phyloP scores from a whole-genome alignment of 78 protist genomes.

The Cavenderia fasciculata region DNA sequence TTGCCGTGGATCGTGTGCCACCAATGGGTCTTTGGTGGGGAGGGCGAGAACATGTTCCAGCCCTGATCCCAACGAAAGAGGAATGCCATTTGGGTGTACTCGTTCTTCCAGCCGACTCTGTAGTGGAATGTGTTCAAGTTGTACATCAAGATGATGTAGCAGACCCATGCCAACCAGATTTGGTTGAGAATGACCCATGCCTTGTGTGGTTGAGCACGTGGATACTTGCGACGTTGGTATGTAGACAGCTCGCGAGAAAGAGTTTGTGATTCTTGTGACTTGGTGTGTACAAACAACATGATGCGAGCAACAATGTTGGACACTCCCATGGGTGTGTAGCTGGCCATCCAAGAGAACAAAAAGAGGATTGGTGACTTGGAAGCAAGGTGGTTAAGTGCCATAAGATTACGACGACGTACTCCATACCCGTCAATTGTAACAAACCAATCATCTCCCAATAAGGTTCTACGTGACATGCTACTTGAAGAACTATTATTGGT shows the following conservation, averaged over 20 bases:
- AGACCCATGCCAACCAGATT: conserved; percentile 15
- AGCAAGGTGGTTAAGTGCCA: conserved; percentile 2
- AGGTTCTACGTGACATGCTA: neutral
- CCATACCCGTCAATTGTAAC: conserved; percentile 40
- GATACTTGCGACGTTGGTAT: neutral
- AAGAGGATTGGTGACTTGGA: conserved; percentile 25
- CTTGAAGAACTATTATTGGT: too few species aligned
- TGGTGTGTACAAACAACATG: neutral
- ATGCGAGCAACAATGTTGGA: neutral
- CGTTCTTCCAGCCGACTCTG: neutral
- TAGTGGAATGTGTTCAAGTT: conserved; percentile 11
- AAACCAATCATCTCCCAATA: conserved; percentile 56
- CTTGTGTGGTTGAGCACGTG: neutral
- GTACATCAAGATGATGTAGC: conserved; percentile 29
- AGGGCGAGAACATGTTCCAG: conserved; percentile 68
- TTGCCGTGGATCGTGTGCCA: conserved; percentile 71
- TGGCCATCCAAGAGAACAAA: neutral
- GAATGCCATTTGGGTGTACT: conserved; percentile 5
- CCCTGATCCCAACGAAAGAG: conserved; percentile 52
- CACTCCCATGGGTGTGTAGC: neutral
- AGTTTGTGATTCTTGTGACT: conserved; percentile 18
- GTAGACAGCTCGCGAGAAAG: neutral
- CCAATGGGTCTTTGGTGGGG: conserved; percentile 74
- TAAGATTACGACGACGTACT: conserved; percentile 7
- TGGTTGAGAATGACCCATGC: neutral